A percentile compares a stretch with the other conserved stretches of the same genome.
Evolutionary conservation across 768 basidiomycete species (phyloP).

Genomic region (Cystofilobasidium capitatum): DNA sequence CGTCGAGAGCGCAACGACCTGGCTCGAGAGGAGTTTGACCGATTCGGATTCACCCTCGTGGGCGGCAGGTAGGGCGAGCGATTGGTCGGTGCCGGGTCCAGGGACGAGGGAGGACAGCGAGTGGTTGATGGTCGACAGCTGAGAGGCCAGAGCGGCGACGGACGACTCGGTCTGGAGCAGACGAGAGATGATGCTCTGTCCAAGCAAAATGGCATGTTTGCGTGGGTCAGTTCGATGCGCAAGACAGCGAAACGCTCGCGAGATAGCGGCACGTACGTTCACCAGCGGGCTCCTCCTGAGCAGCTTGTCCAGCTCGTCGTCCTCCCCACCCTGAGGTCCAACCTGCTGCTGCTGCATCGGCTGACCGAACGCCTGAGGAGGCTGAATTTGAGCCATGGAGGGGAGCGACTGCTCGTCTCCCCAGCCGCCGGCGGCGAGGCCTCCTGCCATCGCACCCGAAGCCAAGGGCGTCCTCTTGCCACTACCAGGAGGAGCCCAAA

Average conservation of each 20-base stretch:
- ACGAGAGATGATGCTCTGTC: conserved; percentile 13
- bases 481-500: conserved; percentile 3
- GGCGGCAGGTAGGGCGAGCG: neutral
- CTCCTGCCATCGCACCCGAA: neutral
- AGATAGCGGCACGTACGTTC: neutral
- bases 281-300: conserved; percentile 9
- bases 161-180: conserved; percentile 4
- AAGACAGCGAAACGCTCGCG: neutral
- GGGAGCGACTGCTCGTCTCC: neutral
- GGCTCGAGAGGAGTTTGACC: conserved; percentile 16
- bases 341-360: neutral
- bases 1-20: conserved; percentile 24
- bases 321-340: neutral
- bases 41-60: conserved; percentile 7
- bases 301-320: conserved; percentile 18
- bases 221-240: neutral
- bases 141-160: conserved; percentile 16
- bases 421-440: neutral
- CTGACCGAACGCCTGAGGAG: neutral
- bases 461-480: conserved; percentile 3
- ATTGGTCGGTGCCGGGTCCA: neutral
- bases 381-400: neutral
- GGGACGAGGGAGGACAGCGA: conserved; percentile 18
- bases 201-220: neutral
- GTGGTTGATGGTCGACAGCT: conserved; percentile 15